Base-by-base conservation (phyloP, 441 rosid species). In the Eutrema salsugineum region DNA sequence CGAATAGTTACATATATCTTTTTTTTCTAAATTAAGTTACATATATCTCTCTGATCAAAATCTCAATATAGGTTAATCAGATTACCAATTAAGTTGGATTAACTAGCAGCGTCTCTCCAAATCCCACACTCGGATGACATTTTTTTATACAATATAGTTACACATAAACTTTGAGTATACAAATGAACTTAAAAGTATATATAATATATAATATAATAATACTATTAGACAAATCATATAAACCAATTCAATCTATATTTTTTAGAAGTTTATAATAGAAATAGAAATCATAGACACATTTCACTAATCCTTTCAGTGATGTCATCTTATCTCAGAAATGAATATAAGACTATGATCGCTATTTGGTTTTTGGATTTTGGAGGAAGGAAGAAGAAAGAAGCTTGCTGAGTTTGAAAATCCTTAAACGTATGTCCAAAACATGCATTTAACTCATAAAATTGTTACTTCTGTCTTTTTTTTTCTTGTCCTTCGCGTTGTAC, bases 371-470 rank as follows among this genome's bases (percentile, higher is more conserved):
- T 64, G n/a, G n/a, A n/a, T n/a, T n/a, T 53, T 27, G 65, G 59
- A 65, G 35, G 63, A 42, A 40, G 35, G 17, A 63, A 43, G 56
- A 43, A 22, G 20, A 10, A 54, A 44, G 40, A 54, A 40, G 64
- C 9, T 24, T 44, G 65, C 10, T 72, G 24, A 63, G 43, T 64
- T 35, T 63, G 70, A 46, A 46, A 64, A 46, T 11, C 56, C 65
- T 64, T 46, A 36, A 14, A 12, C n/a, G 63, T 62, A 42, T 53
- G 57, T 54, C 59, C 65, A 57, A 57, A 65, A 48, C 38, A 57
- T 49, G 51, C 72, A 73, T 66, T 73, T n/a, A 73, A 48, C 40
- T 73, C 67, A 66, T 28, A 66, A 73, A 73, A 72, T 49, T 73
- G 19, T 27, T n/a, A 56, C 30, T 66, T 66, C 43, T 65, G 61